Base-by-base conservation (phyloP, 2,329 filamentous ascomycete species). In the Pyrenophora seminiperda region DNA sequence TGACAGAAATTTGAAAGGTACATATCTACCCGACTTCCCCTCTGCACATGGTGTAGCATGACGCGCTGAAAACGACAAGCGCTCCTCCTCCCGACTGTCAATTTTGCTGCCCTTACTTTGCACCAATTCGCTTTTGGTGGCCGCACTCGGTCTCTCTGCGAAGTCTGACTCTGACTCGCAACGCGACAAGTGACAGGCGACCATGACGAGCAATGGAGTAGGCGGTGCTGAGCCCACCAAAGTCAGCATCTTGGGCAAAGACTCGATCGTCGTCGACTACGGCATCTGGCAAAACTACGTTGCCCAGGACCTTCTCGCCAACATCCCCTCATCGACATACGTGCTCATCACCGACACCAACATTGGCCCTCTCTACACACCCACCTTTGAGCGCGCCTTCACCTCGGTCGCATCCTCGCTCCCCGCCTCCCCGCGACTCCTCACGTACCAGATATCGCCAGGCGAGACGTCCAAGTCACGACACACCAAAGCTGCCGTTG, bases 261-360 rank as follows among this genome's bases (percentile, higher is more conserved):
- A 96, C 63, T 88, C 88, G 67, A 97, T 99, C 63, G 81, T 97
- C 58, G 87, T 97, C 67, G 91, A 97, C 71, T 91, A 96, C 72
- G 90, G 88, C 59, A 83, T 99, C 47, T 97, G 92, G 90, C 83
- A 87, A 57, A 82, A 82, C 68, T 94, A 89, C 71, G 86, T 97
- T 56, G 85, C 87, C 44, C 77, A 86, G 61, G 93, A 99, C 75
- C 81, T 99, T 48, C 79, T 97, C 56, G 76, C 81, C 47, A 89
- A 88, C 70, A 80, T 94, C 53, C 75, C 83, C 41, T 94, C 92
- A 15, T 95, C 91, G 14, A 97, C 93, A 54, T 99, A 97, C 73
- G 88, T 97, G 50, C 86, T 99, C 54, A 90, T 99, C 67, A 97
- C 94, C 73, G 94, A 99, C 76, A 96, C 92, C 37, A 97, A 97